Conservation (phyloP, 805 yeast genomes). For the Metschnikowia proteae region DNA sequence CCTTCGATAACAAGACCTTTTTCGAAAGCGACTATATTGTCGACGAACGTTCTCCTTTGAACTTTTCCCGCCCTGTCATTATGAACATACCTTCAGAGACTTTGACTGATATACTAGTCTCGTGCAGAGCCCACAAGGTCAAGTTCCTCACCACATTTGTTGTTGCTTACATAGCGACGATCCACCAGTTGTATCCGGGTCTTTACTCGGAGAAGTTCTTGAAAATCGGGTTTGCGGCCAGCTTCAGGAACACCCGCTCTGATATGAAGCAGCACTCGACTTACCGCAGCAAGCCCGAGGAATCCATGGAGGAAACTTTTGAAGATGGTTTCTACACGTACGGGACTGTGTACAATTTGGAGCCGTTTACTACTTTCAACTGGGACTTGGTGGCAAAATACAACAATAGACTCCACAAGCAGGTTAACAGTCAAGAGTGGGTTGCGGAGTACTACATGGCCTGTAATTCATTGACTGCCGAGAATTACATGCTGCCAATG, state of each 20-base stretch:
- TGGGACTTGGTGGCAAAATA: slow-evolving; percentile 9
- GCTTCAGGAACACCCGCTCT: slow-evolving; percentile 7
- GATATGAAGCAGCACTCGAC: slow-evolving; percentile 7
- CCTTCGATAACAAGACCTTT: slow-evolving; percentile 6
- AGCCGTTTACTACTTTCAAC: slow-evolving; percentile 4
- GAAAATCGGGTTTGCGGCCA: slow-evolving; percentile 8
- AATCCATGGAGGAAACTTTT: slow-evolving; percentile 4
- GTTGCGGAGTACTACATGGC: slow-evolving; percentile 8
- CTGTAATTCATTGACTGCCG: slow-evolving; percentile 8
- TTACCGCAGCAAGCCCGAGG: slow-evolving; percentile 2
- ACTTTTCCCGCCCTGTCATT: slow-evolving; percentile 1
- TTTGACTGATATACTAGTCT: slow-evolving; percentile 1
- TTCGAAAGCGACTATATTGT: slow-evolving; percentile 8
- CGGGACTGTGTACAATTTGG: slow-evolving; percentile 6
- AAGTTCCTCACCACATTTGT: slow-evolving; percentile 6
- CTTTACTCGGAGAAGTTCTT: slow-evolving; percentile 6
- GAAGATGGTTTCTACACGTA: slow-evolving; percentile 11
- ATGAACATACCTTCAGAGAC: slow-evolving; percentile 4
- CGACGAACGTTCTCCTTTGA: slow-evolving; percentile 7
- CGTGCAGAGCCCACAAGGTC: slow-evolving; percentile 7
- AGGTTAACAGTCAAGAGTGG: slow-evolving; percentile 9
- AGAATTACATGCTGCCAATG: slow-evolving; percentile 4
- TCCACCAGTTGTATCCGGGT: slow-evolving; percentile 7
- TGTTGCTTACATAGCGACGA: slow-evolving; percentile 9
- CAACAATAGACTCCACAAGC: slow-evolving; percentile 7